Evolutionary conservation across 2,329 filamentous ascomycete species (phyloP), one percentile per base, ranked within the genome.

Genomic region (Xylariaceae sp.): DNA sequence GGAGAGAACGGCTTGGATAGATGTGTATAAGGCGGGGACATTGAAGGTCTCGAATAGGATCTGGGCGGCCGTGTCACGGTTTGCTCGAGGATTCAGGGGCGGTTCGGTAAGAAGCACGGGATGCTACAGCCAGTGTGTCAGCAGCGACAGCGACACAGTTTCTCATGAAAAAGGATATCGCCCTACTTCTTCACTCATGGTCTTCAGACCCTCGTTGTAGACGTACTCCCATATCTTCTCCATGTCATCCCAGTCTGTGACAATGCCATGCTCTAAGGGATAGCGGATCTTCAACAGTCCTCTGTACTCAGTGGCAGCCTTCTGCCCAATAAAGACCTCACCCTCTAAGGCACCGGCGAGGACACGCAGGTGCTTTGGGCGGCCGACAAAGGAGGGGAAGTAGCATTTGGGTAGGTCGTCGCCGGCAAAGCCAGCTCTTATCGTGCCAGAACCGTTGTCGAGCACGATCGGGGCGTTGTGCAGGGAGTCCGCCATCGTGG

Each of bases 231-330:
- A 99, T 77, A 99, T 99, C 78, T 91, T 87, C 80, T 99, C 94
- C 94, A 99, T 99, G 73, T 99, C 94, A 73, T 97, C 94, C 94
- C 94, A 99, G 76, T 99, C 92, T 67, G 94, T 99, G 64, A 99
- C 94, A 70, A 99, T 95, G 68, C 94, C 94, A 74, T 99, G 94
- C 78, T 97, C 94, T 57, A 99, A 79, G 50, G 94, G 94, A 73
- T 97, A 97, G 66, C 87, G 84, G 69, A 99, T 97, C 83, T 97
- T 99, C 68, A 99, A 82, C 62, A 99, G 79, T 2, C 94, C 94
- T 71, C 93, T 86, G 70, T 96, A 82, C 72, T 97, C 92, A 68
- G 92, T 89, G 61, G 93, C 92, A 15, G 85, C 85, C 74, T 91
- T 88, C 69, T 92, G 88, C 55, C 94, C 94, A 73, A 99, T 97